phyloP scores from a whole-genome alignment of 495 filamentous ascomycete species.

The Geopyxis carbonaria region DNA sequence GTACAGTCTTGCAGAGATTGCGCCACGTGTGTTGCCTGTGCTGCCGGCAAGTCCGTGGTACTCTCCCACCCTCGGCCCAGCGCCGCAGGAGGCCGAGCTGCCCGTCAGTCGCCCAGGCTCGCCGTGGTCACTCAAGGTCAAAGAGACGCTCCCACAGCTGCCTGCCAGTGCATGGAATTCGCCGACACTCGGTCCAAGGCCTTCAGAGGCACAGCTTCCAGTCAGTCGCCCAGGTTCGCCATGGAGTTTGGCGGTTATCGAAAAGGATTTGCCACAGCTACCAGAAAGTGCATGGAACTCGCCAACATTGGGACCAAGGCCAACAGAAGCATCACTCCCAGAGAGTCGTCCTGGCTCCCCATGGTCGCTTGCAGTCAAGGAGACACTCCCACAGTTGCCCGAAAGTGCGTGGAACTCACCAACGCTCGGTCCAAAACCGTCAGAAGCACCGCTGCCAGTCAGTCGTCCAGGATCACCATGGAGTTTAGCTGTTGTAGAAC shows the following conservation, averaged over 20 bases:
- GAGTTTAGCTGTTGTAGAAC: background rate
- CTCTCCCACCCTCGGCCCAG: background rate
- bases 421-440: slow-evolving; percentile 3
- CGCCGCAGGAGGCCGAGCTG: slow-evolving; percentile 1
- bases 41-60: background rate
- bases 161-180: slow-evolving; percentile 1
- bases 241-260: background rate
- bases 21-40: background rate
- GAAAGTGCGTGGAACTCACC: slow-evolving; percentile 2
- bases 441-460: slow-evolving; percentile 1
- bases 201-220: background rate
- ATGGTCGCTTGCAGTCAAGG: background rate
- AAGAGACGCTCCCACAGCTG: background rate
- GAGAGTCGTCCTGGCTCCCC: background rate
- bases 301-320: slow-evolving; percentile 1
- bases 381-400: background rate
- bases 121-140: slow-evolving; percentile 4
- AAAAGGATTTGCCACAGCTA: slow-evolving; percentile 8
- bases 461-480: slow-evolving; percentile 1
- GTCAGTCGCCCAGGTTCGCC: slow-evolving; percentile 1
- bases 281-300: slow-evolving; percentile 3
- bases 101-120: slow-evolving; percentile 9
- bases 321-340: background rate
- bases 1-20: background rate
- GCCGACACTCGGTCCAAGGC: slow-evolving; percentile 1